Percentiles rank a stretch among this genome's conserved stretches.
These are phyloP conservation scores for Macadamia integrifolia DNA, from an alignment of 164 flowering plant species.

Conservation along the genomic window DNA sequence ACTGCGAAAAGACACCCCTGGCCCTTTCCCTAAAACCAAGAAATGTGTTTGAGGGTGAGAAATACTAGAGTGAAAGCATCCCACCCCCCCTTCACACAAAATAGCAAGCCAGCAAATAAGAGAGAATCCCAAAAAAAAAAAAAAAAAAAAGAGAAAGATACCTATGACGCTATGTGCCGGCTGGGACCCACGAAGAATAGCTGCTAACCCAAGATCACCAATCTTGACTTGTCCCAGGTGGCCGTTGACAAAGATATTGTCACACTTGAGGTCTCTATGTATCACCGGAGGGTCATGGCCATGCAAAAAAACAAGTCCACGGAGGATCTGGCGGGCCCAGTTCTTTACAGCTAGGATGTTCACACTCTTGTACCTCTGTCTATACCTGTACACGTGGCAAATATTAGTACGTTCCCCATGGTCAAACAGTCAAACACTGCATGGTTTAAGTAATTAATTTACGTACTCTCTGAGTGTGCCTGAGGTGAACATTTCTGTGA, in stretches of 20 bases:
- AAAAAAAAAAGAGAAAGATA: slow-evolving; percentile 6
- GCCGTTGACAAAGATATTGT: slow-evolving; percentile 91
- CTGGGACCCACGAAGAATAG: slow-evolving; percentile 60
- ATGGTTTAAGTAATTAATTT: no score
- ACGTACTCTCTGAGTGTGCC: slow-evolving; percentile 86
- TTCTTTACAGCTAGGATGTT: slow-evolving; percentile 68
- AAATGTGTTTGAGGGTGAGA: no score
- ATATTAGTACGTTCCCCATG: no score
- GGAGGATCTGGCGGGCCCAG: slow-evolving; percentile 86
- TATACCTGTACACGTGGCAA: slow-evolving; percentile 40
- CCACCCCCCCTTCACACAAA: no score
- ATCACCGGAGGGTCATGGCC: slow-evolving; percentile 84
- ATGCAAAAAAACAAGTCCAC: slow-evolving; percentile 74
- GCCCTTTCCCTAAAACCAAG: no score
- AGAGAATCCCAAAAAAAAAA: neutral
- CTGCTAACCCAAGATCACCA: slow-evolving; percentile 89
- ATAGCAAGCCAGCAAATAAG: no score
- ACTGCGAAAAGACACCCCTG: no score
- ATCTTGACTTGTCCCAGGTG: slow-evolving; percentile 92
- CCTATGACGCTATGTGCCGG: slow-evolving; percentile 92
- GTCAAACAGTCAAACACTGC: no score
- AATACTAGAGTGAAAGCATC: no score
- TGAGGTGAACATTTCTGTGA: slow-evolving; percentile 92
- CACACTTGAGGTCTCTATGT: slow-evolving; percentile 95
- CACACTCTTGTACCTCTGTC: slow-evolving; percentile 50